phyloP scores from a whole-genome alignment of 371 early-diverging fungal species.

The Paramicrosporidium saccamoebae region DNA sequence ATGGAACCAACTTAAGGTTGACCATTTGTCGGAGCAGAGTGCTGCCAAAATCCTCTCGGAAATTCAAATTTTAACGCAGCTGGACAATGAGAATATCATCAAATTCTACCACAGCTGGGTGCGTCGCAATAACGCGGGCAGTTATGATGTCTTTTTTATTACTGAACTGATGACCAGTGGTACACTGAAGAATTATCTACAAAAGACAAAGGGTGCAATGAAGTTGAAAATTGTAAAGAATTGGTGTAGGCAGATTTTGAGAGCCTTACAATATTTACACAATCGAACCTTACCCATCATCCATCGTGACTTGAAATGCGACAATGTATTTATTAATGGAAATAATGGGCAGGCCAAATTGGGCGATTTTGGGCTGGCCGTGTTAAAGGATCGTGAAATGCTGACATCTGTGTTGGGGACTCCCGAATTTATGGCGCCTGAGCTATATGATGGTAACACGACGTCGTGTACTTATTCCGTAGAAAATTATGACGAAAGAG shows the following conservation, averaged over 20 bases:
- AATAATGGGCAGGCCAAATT: slow-evolving; percentile 61
- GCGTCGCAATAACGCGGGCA: slow-evolving; percentile 12
- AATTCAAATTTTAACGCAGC: slow-evolving; percentile 26
- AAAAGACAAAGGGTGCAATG: slow-evolving; percentile 20
- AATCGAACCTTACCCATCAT: slow-evolving; percentile 45
- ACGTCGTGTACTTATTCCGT: too few species aligned
- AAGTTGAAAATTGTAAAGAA: slow-evolving; percentile 40
- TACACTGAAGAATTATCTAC: slow-evolving; percentile 35
- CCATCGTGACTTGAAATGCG: slow-evolving; percentile 48
- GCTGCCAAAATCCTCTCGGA: slow-evolving; percentile 15
- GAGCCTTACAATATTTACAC: slow-evolving; percentile 49
- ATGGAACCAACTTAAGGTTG: slow-evolving; percentile 33
- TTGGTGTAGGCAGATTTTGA: slow-evolving; percentile 42
- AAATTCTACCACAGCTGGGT: slow-evolving; percentile 29
- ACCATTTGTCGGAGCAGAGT: slow-evolving; percentile 14
- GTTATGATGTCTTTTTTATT: slow-evolving; percentile 41
- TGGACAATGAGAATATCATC: slow-evolving; percentile 60
- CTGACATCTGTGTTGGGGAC: slow-evolving; percentile 25
- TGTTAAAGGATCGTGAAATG: slow-evolving; percentile 16
- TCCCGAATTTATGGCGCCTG: slow-evolving; percentile 72
- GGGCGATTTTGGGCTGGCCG: slow-evolving; percentile 55
- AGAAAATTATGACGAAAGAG: slow-evolving; percentile 45
- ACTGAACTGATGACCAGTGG: slow-evolving; percentile 82
- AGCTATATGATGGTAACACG: slow-evolving; percentile 50
- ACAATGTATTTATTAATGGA: slow-evolving; percentile 64